These are phyloP conservation scores for Cutaneotrichosporon spelunceum DNA, from an alignment of 1,284 basidiomycete genomes.

Conservation along the genomic window DNA sequence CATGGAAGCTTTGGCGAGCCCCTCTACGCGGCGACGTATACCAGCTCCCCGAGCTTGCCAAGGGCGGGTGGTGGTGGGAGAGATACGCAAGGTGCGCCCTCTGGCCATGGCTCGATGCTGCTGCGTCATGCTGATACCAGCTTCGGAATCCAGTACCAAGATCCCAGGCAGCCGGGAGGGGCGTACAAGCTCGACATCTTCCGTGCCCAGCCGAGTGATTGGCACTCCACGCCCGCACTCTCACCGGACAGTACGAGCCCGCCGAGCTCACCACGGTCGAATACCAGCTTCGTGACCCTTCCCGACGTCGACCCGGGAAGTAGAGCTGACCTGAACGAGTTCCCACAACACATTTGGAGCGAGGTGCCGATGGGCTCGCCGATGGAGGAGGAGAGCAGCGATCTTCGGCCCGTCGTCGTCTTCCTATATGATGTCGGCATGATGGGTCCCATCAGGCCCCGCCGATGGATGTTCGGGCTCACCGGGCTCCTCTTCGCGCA, in stretches of 20 bases:
- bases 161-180: neutral
- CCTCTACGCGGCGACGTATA: slow-evolving; percentile 4
- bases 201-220: slow-evolving; percentile 13
- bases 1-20: slow-evolving; percentile 12
- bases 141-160: slow-evolving; percentile 19
- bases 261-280: neutral
- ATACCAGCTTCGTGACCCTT: slow-evolving; percentile 11
- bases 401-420: slow-evolving; percentile 24
- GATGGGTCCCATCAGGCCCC: slow-evolving; percentile 24
- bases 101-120: neutral
- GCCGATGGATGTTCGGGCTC: slow-evolving; percentile 27
- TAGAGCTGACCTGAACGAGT: slow-evolving; percentile 17
- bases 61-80: slow-evolving; percentile 16
- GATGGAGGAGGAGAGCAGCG: slow-evolving; percentile 4
- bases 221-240: slow-evolving; percentile 2
- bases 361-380: slow-evolving; percentile 19
- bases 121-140: slow-evolving; percentile 6
- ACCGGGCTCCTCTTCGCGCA: slow-evolving; percentile 26
- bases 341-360: slow-evolving; percentile 18
- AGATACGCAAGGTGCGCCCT: slow-evolving; percentile 16
- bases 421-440: slow-evolving; percentile 32
- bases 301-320: slow-evolving; percentile 23
- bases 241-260: slow-evolving; percentile 15
- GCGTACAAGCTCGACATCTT: slow-evolving; percentile 22
- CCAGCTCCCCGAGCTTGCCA: neutral